These are phyloP conservation scores for Coemansia sp. DNA, from an alignment of 192 early-diverging fungal species.

Conservation along the genomic window DNA sequence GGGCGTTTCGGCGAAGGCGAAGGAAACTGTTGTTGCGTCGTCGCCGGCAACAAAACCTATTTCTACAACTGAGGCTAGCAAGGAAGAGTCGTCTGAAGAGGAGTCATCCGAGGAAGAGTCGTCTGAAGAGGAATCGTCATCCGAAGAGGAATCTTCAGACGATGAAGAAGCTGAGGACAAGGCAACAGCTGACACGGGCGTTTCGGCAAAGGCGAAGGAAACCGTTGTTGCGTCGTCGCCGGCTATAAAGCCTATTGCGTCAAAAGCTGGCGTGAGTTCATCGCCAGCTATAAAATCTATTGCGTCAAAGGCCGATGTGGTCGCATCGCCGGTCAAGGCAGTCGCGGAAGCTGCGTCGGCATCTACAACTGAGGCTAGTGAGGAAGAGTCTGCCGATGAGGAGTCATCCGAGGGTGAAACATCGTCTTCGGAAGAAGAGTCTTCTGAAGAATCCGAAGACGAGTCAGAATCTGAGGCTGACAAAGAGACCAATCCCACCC, in stretches of 20 bases:
- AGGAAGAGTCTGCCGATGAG: background rate
- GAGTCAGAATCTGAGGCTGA: background rate
- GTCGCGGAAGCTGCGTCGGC: no score
- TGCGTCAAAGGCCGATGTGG: no score
- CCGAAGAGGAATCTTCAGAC: conserved; percentile 11
- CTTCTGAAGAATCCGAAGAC: background rate
- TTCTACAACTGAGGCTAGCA: no score
- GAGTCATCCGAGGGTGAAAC: conserved; percentile 9
- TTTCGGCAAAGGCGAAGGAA: background rate
- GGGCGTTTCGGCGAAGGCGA: background rate
- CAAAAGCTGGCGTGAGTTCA: no score
- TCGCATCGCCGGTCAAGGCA: no score
- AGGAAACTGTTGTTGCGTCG: background rate
- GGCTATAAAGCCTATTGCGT: no score
- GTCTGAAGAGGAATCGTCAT: conserved; percentile 1
- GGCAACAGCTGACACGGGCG: background rate
- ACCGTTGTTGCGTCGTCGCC: background rate
- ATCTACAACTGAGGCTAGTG: background rate
- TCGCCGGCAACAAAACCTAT: no score
- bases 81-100: no score
- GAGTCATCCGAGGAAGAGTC: background rate
- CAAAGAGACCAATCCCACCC: background rate
- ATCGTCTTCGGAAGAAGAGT: conserved; percentile 6
- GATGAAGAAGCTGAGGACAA: background rate
- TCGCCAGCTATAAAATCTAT: no score